Conservation (phyloP, 495 filamentous ascomycete species). For the Trichoderma reesei region DNA sequence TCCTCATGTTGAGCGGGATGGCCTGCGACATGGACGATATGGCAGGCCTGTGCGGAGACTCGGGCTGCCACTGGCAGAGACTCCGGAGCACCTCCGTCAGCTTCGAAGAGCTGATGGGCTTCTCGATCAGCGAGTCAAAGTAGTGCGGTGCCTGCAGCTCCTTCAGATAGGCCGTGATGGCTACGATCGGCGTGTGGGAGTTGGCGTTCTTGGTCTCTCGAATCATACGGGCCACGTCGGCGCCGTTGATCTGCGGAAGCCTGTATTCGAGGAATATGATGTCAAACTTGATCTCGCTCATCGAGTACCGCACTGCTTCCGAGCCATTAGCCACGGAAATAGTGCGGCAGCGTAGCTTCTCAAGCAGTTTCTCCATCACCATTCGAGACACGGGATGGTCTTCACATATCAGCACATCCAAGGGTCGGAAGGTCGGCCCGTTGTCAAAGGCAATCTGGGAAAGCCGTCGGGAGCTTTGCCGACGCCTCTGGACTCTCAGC, state of each 20-base stretch:
- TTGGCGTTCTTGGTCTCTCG: conserved; percentile 91
- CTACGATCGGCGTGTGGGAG: conserved; percentile 87
- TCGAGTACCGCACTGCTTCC: conserved; percentile 83
- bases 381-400: conserved; percentile 95
- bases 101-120: conserved; percentile 84
- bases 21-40: conserved; percentile 32
- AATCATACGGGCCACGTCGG: conserved; percentile 94
- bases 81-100: conserved; percentile 74
- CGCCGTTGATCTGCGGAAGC: conserved; percentile 85
- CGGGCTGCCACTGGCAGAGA: conserved; percentile 88
- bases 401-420: conserved; percentile 94
- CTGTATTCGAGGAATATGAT: conserved; percentile 98
- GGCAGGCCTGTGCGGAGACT: conserved; percentile 31
- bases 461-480: conserved; percentile 83
- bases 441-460: conserved; percentile 78
- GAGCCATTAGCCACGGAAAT: conserved; percentile 81
- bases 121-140: conserved; percentile 90
- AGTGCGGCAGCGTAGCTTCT: conserved; percentile 91
- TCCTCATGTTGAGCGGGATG: conserved; percentile 53
- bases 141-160: conserved; percentile 89
- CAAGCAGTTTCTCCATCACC: conserved; percentile 93
- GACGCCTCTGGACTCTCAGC: conserved; percentile 82
- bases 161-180: conserved; percentile 95
- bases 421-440: conserved; percentile 75
- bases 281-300: conserved; percentile 90